Base-by-base conservation (phyloP, 352 stramenopile species). In the Thraustotheca clavata region DNA sequence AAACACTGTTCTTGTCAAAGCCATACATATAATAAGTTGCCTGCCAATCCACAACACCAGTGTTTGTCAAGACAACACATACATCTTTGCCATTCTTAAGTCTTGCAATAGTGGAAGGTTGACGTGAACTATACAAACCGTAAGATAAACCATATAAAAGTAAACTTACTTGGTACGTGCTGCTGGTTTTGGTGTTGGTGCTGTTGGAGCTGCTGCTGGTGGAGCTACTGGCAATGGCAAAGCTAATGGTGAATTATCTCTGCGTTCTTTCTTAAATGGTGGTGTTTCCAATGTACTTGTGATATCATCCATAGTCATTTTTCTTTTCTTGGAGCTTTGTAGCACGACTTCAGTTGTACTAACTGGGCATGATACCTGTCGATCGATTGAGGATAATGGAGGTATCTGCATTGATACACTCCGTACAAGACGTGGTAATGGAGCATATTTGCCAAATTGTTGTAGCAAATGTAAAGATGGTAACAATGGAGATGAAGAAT, bases 1-100 rank as follows among this genome's bases (percentile, higher is more conserved):
- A 65, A 9, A 65, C 35, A 11, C 36, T 55, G 39, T 65, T 65
- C 26, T 65, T 65, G 57, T 65, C 57, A 39, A 65, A 65, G 38
- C 57, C 57, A 22, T 65, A 65, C 11, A 65, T 24, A 36, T 65
- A 65, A 20, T 54, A 65, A 33, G 57, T 65, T 4, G 35, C 36
- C 20, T 35, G 5, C 57, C 57, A 65, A 46, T 65, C 57, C 5
- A 65, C 57, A 22, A 36, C 32, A 2, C 57, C 57, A 2, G 29
- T 27, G 29, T 39, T 27, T 16, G 57, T 26, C 24, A 52, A 31
- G 24, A 65, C 57, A 26, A 65, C 57, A 27, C 57, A 65, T 11
- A 65, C 57, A 46, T 65, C 57, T 20, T 65, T 50, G 4, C 57
- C 57, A 1, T 16, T 55, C 38, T 50, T 50, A 3, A 65, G 39